Evolutionary conservation across 768 basidiomycete species (phyloP), one percentile per base, ranked within the genome.

Genomic region (Gloeophyllum trabeum): DNA sequence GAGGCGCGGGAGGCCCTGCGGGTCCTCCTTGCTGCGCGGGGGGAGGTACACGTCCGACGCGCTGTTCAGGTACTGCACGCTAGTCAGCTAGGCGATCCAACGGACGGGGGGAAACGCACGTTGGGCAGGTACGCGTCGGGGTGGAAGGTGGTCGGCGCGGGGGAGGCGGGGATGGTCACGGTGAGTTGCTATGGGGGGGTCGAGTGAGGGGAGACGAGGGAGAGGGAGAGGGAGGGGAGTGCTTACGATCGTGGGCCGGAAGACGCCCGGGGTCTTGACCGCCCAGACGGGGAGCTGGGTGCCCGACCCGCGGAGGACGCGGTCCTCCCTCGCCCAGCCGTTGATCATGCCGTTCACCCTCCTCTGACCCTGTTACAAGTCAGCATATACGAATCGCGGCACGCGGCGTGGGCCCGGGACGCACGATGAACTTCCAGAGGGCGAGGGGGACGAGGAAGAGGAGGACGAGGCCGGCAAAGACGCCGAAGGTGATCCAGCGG

Each of bases 341-440:
- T 52, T 48, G 2, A 66, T 50, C 54, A 75, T 46, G 43, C 40
- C 45, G 45, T 50, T 61, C 23, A 69, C 63, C 20, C 63, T 63
- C 21, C 50, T 48, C 43, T 60, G 66, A 38, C 75, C 72, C 71
- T 73, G 45, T n/a, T 43, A 40, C 2, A 20, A 32, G 24, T 14
- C 21, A 28, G 16, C 6, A 45, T 39, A 41, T 32, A 38, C 20
- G 16, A 39, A 1, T 26, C 18, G 13, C 18, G 4, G 6, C 35
- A 18, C 4, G 32, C 6, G 42, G n/a, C 3, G 40, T 37, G 16
- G 13, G 14, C 5, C 24, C 32, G 26, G 23, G n/a, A 63, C 67
- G 30, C 32, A 66, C 62, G 42, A 61, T 46, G 24, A 51, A 60
- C 47, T 77, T 76, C 72, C 73, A 76, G 19, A 66, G 34, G 30